These are phyloP conservation scores for Agapanthus africanus DNA, from an alignment of 106 monocot genomes.

Conservation along the genomic window DNA sequence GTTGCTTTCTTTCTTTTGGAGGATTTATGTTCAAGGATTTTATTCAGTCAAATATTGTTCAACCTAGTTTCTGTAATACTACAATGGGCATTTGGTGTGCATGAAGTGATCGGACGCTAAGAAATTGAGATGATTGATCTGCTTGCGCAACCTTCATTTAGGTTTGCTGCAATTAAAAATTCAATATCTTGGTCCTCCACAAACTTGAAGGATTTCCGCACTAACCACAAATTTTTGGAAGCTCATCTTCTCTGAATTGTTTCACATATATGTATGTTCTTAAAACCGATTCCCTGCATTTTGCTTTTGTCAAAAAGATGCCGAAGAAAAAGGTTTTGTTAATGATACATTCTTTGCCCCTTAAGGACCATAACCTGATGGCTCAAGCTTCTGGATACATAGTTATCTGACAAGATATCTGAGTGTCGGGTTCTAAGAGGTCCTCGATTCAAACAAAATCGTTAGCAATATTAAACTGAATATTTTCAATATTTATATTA, in stretches of 20 bases:
- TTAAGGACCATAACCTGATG: background rate
- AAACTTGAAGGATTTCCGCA: background rate
- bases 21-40: background rate
- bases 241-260: background rate
- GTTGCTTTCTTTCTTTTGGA: background rate
- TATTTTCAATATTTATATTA: background rate
- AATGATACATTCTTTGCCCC: background rate
- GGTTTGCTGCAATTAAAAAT: background rate
- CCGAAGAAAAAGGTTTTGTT: background rate
- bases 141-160: background rate
- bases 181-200: background rate
- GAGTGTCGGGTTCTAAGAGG: too few relatives aligned
- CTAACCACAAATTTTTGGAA: background rate
- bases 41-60: background rate
- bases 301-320: background rate
- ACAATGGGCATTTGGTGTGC: background rate
- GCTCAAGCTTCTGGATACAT: background rate
- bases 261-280: too few relatives aligned
- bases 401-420: background rate
- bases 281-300: background rate
- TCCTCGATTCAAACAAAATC: background rate
- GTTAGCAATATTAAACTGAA: background rate
- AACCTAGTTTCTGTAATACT: background rate
- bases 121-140: background rate
- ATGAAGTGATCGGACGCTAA: background rate